A percentile compares a stretch with the other conserved stretches of the same genome.
Conservation (phyloP, 2,329 filamentous ascomycete genomes). For the Dothistroma septosporum region DNA sequence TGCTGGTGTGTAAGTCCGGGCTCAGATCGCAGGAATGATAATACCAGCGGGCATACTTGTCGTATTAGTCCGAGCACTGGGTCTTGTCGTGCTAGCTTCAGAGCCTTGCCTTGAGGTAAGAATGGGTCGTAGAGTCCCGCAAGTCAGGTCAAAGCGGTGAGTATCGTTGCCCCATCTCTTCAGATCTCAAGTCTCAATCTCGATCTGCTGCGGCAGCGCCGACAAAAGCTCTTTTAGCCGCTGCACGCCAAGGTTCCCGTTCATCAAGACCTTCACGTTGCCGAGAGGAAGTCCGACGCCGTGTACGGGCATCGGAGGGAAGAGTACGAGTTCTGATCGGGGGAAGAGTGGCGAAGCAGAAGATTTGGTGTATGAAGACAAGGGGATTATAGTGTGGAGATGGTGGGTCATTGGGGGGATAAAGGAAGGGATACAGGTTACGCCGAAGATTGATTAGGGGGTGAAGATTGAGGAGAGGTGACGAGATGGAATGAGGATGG, state of each 20-base stretch:
- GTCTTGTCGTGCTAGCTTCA: no score
- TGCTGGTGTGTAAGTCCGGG: no score
- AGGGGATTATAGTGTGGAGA: constrained; percentile 8
- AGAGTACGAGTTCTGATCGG: background rate
- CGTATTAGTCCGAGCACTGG: no score
- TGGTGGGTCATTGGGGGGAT: background rate
- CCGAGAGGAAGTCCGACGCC: background rate
- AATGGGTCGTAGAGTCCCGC: no score
- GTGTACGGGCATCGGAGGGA: background rate
- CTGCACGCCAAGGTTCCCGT: background rate
- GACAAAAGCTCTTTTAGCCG: background rate
- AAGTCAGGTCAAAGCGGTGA: no score
- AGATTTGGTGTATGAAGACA: background rate
- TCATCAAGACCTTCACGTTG: background rate
- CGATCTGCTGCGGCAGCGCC: background rate
- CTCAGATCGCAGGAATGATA: no score
- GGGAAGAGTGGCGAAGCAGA: background rate
- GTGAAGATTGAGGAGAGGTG: constrained; percentile 8
- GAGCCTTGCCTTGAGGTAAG: no score
- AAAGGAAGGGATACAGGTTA: constrained; percentile 17
- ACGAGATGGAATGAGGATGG: constrained; percentile 3
- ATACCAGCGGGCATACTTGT: no score
- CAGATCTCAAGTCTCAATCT: background rate
- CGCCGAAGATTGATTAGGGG: constrained; percentile 21
- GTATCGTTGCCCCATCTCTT: constrained; percentile 37